Conservation (phyloP, 1,284 basidiomycete species). For the Peniophora sp. region DNA sequence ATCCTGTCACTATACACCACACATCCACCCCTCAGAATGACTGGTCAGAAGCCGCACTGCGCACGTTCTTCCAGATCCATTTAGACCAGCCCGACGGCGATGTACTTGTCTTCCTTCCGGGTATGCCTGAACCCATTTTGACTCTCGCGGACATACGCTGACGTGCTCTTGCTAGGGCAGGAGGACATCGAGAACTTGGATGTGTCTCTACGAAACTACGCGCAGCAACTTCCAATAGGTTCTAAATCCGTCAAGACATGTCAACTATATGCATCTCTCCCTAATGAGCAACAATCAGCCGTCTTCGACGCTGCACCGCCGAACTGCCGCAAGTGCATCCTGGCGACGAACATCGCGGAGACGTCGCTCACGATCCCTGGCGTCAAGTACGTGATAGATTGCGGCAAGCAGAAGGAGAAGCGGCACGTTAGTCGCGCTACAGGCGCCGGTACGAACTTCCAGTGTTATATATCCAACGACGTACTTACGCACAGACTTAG, state of each 20-base stretch:
- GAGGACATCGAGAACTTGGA: conserved; percentile 93
- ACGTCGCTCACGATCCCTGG: conserved; percentile 97
- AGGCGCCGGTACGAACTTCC: conserved; percentile 49
- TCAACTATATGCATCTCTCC: conserved; percentile 82
- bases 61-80: conserved; percentile 90
- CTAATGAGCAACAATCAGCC: conserved; percentile 69
- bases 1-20: conserved; percentile 82
- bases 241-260: conserved; percentile 52
- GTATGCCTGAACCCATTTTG: conserved; percentile 25
- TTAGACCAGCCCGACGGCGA: conserved; percentile 76
- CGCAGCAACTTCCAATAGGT: conserved; percentile 54
- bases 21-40: conserved; percentile 69
- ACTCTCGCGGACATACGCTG: background rate
- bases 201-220: conserved; percentile 61
- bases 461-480: conserved; percentile 4
- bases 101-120: conserved; percentile 90
- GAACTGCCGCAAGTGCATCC: conserved; percentile 80
- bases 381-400: conserved; percentile 92
- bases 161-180: conserved; percentile 50
- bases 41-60: conserved; percentile 84
- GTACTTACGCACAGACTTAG: conserved; percentile 27
- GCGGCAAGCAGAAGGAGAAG: conserved; percentile 94
- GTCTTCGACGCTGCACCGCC: conserved; percentile 70
- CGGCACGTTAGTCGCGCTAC: conserved; percentile 64
- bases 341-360: conserved; percentile 97